These are phyloP conservation scores for Yamadazyma sp. DNA, from an alignment of 1,139 yeast species.

Conservation along the genomic window DNA sequence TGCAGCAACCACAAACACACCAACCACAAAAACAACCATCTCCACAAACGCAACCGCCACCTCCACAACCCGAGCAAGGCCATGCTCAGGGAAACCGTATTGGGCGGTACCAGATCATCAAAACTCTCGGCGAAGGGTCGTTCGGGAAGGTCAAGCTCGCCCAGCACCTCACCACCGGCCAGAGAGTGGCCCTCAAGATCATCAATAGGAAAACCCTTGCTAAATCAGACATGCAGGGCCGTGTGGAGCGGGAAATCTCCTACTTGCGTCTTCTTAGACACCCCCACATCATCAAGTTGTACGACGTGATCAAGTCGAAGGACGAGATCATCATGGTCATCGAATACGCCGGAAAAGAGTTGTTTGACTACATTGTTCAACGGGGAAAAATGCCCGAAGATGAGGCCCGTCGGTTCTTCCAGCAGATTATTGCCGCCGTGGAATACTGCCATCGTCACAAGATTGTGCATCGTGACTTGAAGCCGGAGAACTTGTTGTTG, in stretches of 20 bases:
- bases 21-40: slow-evolving; percentile 5
- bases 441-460: slow-evolving; percentile 98
- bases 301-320: slow-evolving; percentile 93
- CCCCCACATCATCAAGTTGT: slow-evolving; percentile 94
- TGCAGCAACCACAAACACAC: background rate
- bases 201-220: slow-evolving; percentile 93
- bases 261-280: slow-evolving; percentile 87
- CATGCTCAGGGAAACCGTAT: slow-evolving; percentile 47
- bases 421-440: slow-evolving; percentile 96
- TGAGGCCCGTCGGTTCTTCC: slow-evolving; percentile 93
- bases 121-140: slow-evolving; percentile 95
- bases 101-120: slow-evolving; percentile 92
- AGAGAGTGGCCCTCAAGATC: slow-evolving; percentile 90
- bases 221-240: slow-evolving; percentile 95
- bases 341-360: slow-evolving; percentile 94
- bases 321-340: slow-evolving; percentile 98
- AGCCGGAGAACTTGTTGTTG: slow-evolving; percentile 88
- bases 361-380: slow-evolving; percentile 94
- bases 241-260: slow-evolving; percentile 92
- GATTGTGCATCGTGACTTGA: slow-evolving; percentile 94
- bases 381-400: slow-evolving; percentile 92
- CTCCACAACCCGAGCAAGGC: slow-evolving; percentile 6
- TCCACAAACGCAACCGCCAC: background rate
- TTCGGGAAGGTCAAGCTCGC: slow-evolving; percentile 97
- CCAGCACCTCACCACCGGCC: slow-evolving; percentile 89